phyloP scores from a whole-genome alignment of 2,329 filamentous ascomycete species.

The Mollisia scopiformis region DNA sequence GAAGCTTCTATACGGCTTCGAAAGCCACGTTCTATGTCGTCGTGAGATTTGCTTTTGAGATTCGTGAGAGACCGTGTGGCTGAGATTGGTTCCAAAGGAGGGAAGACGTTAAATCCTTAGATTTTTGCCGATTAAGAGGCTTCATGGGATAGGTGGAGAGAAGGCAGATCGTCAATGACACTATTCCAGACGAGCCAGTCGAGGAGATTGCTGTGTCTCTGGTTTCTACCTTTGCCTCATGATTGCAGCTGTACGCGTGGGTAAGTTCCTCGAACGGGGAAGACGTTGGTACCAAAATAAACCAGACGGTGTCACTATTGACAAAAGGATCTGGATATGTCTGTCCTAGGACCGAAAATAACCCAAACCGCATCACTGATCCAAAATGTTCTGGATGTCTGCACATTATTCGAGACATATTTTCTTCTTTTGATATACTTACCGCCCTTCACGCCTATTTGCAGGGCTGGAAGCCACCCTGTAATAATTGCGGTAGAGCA shows the following conservation, averaged over 20 bases:
- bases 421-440: not conserved
- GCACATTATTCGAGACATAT: not conserved
- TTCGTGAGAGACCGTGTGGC: not conserved
- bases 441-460: not conserved
- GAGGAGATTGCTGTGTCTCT: slow-evolving; percentile 8
- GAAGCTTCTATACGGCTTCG: not conserved
- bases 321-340: too few species aligned
- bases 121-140: not conserved
- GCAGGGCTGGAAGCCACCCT: not conserved
- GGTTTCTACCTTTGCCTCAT: not conserved
- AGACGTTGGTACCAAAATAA: not conserved
- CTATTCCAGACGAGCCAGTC: not conserved
- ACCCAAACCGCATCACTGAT: too few species aligned
- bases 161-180: not conserved
- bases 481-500: slow-evolving; percentile 1
- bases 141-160: not conserved
- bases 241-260: not conserved
- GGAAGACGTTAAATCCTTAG: not conserved
- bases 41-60: slow-evolving; percentile 6
- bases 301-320: not conserved
- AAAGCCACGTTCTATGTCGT: not conserved
- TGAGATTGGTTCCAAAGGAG: not conserved
- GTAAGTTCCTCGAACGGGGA: not conserved
- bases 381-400: not conserved
- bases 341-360: too few species aligned